Percentiles rank a stretch among this genome's conserved stretches.
Conservation (phyloP, 352 stramenopile species). For the Globisporangium okanoganense region DNA sequence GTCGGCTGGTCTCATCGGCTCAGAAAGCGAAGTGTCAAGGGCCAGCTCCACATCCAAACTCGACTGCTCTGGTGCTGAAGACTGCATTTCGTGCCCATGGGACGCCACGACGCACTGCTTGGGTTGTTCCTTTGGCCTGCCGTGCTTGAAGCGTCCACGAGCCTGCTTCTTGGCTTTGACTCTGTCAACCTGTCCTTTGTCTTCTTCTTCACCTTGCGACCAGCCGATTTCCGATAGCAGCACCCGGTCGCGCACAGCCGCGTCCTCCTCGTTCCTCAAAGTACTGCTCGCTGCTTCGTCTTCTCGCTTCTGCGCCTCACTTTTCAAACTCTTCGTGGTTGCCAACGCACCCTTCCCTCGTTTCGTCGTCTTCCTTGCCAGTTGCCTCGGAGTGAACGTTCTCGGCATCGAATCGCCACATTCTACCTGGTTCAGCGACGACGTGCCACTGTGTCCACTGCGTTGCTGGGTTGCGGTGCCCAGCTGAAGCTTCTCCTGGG, state of each 20-base stretch:
- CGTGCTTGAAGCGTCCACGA: not conserved
- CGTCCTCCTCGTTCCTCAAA: not conserved
- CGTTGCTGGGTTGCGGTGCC: not conserved
- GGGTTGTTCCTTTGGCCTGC: not conserved
- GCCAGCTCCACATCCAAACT: not conserved
- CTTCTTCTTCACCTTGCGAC: not conserved
- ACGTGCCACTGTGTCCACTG: not conserved
- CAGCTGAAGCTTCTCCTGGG: conserved; percentile 9
- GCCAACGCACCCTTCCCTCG: not conserved
- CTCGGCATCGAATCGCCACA: not conserved
- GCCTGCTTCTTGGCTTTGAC: not conserved
- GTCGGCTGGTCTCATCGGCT: too few relatives aligned
- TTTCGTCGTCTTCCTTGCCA: not conserved
- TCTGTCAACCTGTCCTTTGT: not conserved
- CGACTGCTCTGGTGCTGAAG: not conserved
- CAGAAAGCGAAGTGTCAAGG: not conserved
- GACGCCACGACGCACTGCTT: not conserved
- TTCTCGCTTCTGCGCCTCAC: not conserved
- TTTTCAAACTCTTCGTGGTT: not conserved
- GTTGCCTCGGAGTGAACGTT: not conserved
- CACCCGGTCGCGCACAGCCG: conserved; percentile 1
- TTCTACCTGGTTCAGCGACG: not conserved
- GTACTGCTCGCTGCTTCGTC: not conserved
- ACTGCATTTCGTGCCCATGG: not conserved
- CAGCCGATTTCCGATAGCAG: conserved; percentile 16